Conservation (phyloP, 148 eudicot genomes). For the Persicaria tinctoria region DNA sequence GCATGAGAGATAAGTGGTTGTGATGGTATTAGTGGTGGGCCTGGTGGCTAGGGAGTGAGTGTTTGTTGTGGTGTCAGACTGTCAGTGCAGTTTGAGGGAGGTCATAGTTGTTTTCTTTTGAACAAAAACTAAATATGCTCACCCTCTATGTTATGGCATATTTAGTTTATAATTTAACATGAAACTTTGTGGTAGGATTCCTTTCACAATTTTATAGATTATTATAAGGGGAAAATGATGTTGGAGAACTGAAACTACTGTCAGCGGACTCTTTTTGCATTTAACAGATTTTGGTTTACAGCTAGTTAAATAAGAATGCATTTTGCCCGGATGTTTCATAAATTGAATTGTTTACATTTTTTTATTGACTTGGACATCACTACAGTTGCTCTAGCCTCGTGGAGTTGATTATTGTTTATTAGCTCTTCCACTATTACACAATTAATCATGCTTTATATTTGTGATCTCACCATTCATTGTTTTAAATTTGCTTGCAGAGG, state of each 20-base stretch:
- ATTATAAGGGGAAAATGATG: background rate
- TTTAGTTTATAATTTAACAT: background rate
- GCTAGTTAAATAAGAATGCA: background rate
- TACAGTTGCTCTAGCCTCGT: background rate
- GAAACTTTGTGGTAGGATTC: background rate
- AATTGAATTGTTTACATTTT: background rate
- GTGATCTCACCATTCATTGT: slow-evolving; percentile 4
- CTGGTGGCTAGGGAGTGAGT: background rate
- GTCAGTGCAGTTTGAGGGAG: background rate
- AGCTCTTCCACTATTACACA: slow-evolving; percentile 6
- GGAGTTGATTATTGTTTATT: background rate
- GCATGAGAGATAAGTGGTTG: background rate
- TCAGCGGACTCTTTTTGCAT: background rate
- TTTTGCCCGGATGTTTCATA: slow-evolving; percentile 5
- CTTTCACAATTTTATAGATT: no score
- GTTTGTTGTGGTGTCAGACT: background rate
- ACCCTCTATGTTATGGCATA: background rate
- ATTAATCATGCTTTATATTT: slow-evolving; percentile 1
- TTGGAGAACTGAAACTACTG: background rate
- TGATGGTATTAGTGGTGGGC: background rate
- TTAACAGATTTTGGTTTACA: background rate
- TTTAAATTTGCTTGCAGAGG: slow-evolving; percentile 46
- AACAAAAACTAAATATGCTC: background rate
- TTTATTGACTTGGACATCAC: background rate
- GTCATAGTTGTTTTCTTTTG: background rate